These are phyloP conservation scores for Talaromyces thailandensis DNA, from an alignment of 495 filamentous ascomycete genomes.

Conservation along the genomic window DNA sequence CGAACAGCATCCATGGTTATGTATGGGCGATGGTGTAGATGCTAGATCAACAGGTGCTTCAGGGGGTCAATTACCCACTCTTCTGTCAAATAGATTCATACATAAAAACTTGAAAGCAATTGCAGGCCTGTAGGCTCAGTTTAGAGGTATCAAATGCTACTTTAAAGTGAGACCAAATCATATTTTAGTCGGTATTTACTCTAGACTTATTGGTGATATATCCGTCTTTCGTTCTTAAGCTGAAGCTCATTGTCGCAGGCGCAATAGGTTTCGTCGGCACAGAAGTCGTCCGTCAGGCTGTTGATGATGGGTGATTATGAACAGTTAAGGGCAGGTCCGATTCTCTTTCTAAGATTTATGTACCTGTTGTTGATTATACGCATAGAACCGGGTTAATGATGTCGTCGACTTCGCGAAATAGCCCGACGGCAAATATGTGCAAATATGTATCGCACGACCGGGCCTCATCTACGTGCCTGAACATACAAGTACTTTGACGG, in stretches of 20 bases:
- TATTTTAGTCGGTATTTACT: background rate
- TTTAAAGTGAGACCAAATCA: background rate
- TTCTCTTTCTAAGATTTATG: too few species aligned
- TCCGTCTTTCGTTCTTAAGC: background rate
- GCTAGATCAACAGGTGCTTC: too few species aligned
- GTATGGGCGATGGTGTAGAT: too few species aligned
- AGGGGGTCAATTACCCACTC: too few species aligned
- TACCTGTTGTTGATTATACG: background rate
- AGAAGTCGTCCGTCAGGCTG: conserved; percentile 36
- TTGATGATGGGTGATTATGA: conserved; percentile 27
- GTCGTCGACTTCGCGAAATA: conserved; percentile 29
- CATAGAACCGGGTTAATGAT: conserved; percentile 27
- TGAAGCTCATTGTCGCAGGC: conserved; percentile 34
- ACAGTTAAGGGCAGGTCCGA: conserved; percentile 33
- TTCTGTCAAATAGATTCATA: too few species aligned
- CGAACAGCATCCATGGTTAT: too few species aligned
- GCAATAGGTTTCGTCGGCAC: conserved; percentile 37
- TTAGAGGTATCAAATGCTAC: background rate
- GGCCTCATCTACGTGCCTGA: conserved; percentile 25
- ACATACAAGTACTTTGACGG: conserved; percentile 6
- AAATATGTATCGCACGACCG: conserved; percentile 28
- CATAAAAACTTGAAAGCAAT: too few species aligned
- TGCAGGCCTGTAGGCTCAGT: too few species aligned
- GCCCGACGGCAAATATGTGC: conserved; percentile 17
- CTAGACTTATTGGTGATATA: background rate